Conservation (phyloP, 495 filamentous ascomycete species). For the Cryomyces minteri region DNA sequence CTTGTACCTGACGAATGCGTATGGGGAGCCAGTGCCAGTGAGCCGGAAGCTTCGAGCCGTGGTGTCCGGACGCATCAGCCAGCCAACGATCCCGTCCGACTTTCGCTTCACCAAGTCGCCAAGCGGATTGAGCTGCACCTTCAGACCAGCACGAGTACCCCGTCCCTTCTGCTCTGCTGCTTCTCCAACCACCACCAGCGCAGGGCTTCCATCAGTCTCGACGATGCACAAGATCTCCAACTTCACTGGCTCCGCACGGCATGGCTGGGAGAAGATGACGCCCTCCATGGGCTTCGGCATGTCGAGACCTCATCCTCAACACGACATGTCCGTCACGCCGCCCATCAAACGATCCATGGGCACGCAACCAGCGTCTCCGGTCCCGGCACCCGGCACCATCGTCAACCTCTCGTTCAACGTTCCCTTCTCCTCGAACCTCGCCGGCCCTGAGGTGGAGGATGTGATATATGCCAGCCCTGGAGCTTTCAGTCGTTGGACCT, state of each 20-base stretch:
- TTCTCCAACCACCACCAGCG: no score
- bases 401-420: slow-evolving; percentile 76
- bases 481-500: slow-evolving; percentile 76
- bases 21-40: no score
- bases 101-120: no score
- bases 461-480: slow-evolving; percentile 73
- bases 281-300: slow-evolving; percentile 43
- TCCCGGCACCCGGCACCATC: slow-evolving; percentile 15
- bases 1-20: no score
- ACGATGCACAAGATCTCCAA: slow-evolving; percentile 88
- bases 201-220: background rate
- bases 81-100: no score
- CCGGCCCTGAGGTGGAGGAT: slow-evolving; percentile 79
- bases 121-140: no score
- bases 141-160: no score
- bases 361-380: slow-evolving; percentile 42
- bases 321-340: slow-evolving; percentile 48
- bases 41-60: no score
- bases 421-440: slow-evolving; percentile 77
- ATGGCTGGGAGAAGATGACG: slow-evolving; percentile 85
- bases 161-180: no score
- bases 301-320: slow-evolving; percentile 41
- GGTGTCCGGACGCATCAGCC: no score
- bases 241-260: slow-evolving; percentile 62
- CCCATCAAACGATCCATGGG: slow-evolving; percentile 46